Percentiles rank a stretch among this genome's conserved stretches.
These are phyloP conservation scores for Eutrema japonicum DNA, from an alignment of 345 rosid genomes.

Conservation along the genomic window DNA sequence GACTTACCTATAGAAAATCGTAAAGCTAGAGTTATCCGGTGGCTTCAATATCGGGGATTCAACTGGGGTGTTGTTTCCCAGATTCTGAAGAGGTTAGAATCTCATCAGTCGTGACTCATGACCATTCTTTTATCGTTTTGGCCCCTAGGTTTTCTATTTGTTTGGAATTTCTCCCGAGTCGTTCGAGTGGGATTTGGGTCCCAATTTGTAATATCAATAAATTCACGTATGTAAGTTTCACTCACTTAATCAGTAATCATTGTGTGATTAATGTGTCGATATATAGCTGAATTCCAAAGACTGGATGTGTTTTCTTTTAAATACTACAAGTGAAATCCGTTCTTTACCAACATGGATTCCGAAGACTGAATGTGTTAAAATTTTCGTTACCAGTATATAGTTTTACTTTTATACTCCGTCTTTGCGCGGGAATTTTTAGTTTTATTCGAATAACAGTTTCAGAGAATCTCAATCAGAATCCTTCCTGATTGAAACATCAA, in stretches of 20 bases:
- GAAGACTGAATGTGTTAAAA: not conserved
- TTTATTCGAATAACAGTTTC: not conserved
- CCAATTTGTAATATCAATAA: constrained; percentile 14
- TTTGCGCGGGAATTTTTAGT: not conserved
- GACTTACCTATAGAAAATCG: constrained; percentile 67
- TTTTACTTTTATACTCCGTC: no score
- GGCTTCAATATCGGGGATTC: constrained; percentile 94
- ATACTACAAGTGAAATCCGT: no score
- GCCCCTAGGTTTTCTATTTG: constrained; percentile 4
- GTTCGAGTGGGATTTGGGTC: not conserved
- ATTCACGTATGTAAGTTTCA: not conserved
- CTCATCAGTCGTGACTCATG: constrained; percentile 27
- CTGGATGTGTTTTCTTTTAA: no score
- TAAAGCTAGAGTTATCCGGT: constrained; percentile 72
- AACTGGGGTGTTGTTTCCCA: constrained; percentile 67
- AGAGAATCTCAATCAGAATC: not conserved
- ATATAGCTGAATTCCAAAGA: no score
- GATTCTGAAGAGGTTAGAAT: constrained; percentile 67
- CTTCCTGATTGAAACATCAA: not conserved
- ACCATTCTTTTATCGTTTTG: constrained; percentile 9
- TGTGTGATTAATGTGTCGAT: not conserved
- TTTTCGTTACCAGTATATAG: not conserved
- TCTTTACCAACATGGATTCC: not conserved
- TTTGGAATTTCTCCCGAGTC: constrained; percentile 1
- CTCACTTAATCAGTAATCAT: not conserved